A percentile compares a stretch with the other conserved stretches of the same genome.
Conservation (phyloP, 192 early-diverging fungal species). For the Backusella parvicylindrica region DNA sequence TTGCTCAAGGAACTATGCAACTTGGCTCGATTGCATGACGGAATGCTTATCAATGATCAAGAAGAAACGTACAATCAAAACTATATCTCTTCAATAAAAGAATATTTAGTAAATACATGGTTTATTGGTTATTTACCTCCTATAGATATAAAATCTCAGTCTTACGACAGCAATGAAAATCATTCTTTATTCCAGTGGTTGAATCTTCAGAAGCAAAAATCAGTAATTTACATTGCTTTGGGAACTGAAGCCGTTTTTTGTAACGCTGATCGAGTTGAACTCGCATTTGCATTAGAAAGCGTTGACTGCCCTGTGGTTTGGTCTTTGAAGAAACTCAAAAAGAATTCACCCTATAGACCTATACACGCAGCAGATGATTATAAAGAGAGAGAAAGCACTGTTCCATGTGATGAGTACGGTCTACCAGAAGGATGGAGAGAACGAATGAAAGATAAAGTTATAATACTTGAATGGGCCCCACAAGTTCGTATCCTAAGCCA, state of each 20-base stretch:
- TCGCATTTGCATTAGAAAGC: not conserved
- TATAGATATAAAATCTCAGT: not conserved
- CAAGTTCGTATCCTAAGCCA: not conserved
- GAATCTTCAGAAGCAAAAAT: not conserved
- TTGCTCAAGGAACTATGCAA: not conserved
- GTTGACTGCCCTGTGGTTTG: not conserved
- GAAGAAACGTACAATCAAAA: not conserved
- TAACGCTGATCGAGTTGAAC: not conserved
- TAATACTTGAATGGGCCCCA: not conserved
- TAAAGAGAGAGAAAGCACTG: not conserved
- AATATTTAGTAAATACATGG: not conserved
- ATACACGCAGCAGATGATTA: not conserved
- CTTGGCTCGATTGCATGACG: not conserved
- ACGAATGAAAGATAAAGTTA: not conserved
- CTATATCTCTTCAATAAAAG: not conserved
- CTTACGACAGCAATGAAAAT: not conserved
- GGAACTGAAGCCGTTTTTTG: not conserved
- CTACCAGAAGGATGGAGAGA: not conserved
- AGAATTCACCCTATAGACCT: not conserved
- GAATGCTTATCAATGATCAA: not conserved
- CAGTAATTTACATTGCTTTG: not conserved
- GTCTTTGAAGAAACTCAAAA: not conserved
- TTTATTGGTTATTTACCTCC: not conserved
- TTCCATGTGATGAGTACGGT: not conserved
- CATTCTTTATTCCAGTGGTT: not conserved